phyloP scores from a whole-genome alignment of 2,329 filamentous ascomycete genomes.

The Verticillium tricorpus region DNA sequence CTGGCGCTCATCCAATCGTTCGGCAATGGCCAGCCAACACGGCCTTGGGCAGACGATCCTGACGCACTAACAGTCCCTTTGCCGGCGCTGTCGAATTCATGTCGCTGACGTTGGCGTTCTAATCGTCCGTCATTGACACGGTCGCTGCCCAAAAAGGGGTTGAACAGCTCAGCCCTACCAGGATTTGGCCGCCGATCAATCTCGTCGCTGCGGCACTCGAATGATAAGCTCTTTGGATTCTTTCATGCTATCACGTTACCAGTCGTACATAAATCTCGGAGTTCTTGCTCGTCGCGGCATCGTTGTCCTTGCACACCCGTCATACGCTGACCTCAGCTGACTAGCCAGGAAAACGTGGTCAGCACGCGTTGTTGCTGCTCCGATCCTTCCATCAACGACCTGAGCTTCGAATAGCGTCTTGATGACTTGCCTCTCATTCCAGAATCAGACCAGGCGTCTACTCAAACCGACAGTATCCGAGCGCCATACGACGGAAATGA shows the following conservation, averaged over 20 bases:
- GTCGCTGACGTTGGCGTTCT: not conserved
- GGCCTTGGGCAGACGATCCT: not conserved
- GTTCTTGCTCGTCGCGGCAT: not conserved
- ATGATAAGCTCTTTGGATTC: no score
- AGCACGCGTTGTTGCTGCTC: not conserved
- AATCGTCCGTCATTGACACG: not conserved
- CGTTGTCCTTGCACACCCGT: not conserved
- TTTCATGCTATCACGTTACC: no score
- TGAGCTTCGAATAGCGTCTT: no score
- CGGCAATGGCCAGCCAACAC: not conserved
- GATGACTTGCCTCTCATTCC: not conserved
- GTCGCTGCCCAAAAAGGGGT: not conserved
- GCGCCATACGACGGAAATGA: conserved; percentile 45
- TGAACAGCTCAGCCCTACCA: not conserved
- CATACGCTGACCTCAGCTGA: not conserved
- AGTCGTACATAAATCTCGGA: not conserved
- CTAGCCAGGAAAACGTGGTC: not conserved
- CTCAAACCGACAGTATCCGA: conserved; percentile 32
- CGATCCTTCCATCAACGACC: no score
- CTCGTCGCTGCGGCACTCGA: no score
- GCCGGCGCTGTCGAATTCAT: not conserved
- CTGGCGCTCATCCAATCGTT: not conserved
- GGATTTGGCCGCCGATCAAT: not conserved
- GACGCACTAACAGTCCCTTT: not conserved
- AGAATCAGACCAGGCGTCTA: not conserved